A percentile compares a stretch with the other conserved stretches of the same genome.
Evolutionary conservation across 1,139 yeast species (phyloP).

Genomic region (Suhomyces kunorum): DNA sequence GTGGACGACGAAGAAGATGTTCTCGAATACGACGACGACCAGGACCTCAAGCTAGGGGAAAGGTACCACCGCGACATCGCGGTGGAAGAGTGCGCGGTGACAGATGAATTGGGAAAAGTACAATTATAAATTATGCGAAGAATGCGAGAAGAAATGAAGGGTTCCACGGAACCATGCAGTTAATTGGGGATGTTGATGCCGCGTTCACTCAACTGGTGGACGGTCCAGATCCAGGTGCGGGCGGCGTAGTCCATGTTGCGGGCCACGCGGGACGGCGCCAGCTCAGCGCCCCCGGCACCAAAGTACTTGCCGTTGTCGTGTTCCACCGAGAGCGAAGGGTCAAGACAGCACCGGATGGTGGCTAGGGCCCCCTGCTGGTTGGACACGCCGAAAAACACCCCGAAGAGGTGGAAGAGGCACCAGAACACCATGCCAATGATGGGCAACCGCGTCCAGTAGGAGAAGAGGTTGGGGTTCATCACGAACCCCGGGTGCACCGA

Average conservation of each 20-base stretch:
- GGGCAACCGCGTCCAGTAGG: slow-evolving; percentile 79
- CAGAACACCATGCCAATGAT: slow-evolving; percentile 71
- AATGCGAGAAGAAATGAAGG: slow-evolving; percentile 9
- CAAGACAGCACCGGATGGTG: slow-evolving; percentile 63
- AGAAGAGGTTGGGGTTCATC: slow-evolving; percentile 71
- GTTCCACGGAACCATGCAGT: slow-evolving; percentile 2
- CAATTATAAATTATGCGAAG: slow-evolving; percentile 1
- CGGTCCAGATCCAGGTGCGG: slow-evolving; percentile 84
- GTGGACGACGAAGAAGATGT: slow-evolving; percentile 19
- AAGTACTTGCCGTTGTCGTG: slow-evolving; percentile 71
- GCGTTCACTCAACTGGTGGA: slow-evolving; percentile 57
- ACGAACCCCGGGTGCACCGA: slow-evolving; percentile 88
- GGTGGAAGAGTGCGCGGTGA: slow-evolving; percentile 3
- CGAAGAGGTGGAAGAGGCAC: slow-evolving; percentile 67
- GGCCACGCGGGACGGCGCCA: slow-evolving; percentile 60
- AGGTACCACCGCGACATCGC: slow-evolving; percentile 3
- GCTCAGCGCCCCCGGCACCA: slow-evolving; percentile 58
- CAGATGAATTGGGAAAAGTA: slow-evolving; percentile 4
- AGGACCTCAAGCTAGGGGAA: slow-evolving; percentile 12
- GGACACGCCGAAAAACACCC: slow-evolving; percentile 67
- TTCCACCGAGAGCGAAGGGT: slow-evolving; percentile 49
- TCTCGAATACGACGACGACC: slow-evolving; percentile 17
- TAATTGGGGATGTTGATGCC: slow-evolving; percentile 27
- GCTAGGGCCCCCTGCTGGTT: slow-evolving; percentile 73
- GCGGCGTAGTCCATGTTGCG: slow-evolving; percentile 62